phyloP scores from a whole-genome alignment of 768 basidiomycete genomes.

The Pleurotus cornucopiae region DNA sequence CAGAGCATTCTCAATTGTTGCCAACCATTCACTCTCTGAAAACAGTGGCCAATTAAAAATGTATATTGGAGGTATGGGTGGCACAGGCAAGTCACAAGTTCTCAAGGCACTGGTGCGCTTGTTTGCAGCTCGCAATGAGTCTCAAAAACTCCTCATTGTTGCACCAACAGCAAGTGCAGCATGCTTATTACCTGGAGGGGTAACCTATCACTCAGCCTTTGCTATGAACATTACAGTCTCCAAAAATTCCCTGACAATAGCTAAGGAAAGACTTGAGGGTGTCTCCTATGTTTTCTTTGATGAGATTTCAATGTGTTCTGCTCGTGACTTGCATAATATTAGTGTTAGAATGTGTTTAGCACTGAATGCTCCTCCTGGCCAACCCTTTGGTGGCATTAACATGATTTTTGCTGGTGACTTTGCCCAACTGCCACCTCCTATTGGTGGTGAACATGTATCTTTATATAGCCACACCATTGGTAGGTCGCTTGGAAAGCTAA shows the following conservation, averaged over 20 bases:
- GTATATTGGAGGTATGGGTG: constrained; percentile 29
- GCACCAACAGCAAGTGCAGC: constrained; percentile 25
- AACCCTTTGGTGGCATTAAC: constrained; percentile 30
- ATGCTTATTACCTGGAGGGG: constrained; percentile 17
- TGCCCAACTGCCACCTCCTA: constrained; percentile 24
- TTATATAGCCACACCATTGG: constrained; percentile 13
- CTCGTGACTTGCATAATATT: constrained; percentile 25
- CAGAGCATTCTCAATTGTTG: constrained; percentile 25
- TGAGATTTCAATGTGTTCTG: constrained; percentile 38
- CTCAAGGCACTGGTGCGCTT: constrained; percentile 19
- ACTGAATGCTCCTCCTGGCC: constrained; percentile 6
- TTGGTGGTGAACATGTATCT: constrained; percentile 14
- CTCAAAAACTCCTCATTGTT: constrained; percentile 19
- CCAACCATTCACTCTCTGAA: constrained; percentile 17
- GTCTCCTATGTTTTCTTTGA: constrained; percentile 35
- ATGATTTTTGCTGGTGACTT: constrained; percentile 36
- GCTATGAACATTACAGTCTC: background rate
- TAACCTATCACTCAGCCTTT: constrained; percentile 20
- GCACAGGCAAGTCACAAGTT: constrained; percentile 28
- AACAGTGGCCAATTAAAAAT: constrained; percentile 20
- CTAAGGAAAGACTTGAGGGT: constrained; percentile 10
- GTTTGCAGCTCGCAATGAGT: constrained; percentile 20
- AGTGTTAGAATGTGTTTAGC: constrained; percentile 18
- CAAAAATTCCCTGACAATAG: too few species aligned
- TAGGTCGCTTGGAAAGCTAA: background rate